Percentiles rank a stretch among this genome's conserved stretches.
phyloP scores from a whole-genome alignment of 2,329 filamentous ascomycete species.

The Xylariaceae sp. region DNA sequence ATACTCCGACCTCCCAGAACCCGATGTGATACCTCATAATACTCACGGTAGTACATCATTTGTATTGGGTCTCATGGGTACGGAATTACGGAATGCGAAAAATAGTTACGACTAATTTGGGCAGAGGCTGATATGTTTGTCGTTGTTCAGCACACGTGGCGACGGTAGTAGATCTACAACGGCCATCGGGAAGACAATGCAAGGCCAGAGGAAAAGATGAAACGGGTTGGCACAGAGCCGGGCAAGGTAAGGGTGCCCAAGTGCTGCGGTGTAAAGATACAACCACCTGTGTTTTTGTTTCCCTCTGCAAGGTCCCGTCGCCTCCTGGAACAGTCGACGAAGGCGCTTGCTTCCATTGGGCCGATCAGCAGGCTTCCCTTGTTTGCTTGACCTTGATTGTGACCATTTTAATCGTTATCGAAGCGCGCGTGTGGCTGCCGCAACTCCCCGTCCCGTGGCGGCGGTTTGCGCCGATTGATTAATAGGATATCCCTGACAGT shows the following conservation, averaged over 20 bases:
- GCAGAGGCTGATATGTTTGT: conserved; percentile 9
- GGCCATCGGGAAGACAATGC: conserved; percentile 1
- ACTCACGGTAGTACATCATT: neutral
- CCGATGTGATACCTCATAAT: neutral
- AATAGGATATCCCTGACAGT: conserved; percentile 1
- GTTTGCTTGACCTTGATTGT: conserved; percentile 6
- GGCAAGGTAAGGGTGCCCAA: conserved; percentile 26
- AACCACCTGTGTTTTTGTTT: conserved; percentile 11
- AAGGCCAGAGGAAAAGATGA: conserved; percentile 8
- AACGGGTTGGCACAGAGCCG: neutral
- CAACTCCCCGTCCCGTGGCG: neutral
- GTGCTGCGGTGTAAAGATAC: conserved; percentile 26
- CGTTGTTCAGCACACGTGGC: conserved; percentile 17
- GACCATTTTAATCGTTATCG: neutral
- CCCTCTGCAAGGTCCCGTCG: conserved; percentile 28
- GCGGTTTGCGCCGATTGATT: neutral
- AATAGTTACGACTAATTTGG: neutral
- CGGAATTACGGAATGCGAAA: neutral
- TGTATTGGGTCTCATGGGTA: neutral
- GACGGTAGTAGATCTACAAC: conserved; percentile 24
- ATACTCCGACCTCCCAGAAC: conserved; percentile 10
- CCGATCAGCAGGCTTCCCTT: neutral
- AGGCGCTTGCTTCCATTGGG: conserved; percentile 12
- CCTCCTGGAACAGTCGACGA: conserved; percentile 23
- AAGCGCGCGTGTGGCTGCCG: conserved; percentile 14